Percentiles rank a stretch among this genome's conserved stretches.
Conservation (phyloP, 2,329 filamentous ascomycete species). For the Elsinoe necatrix region DNA sequence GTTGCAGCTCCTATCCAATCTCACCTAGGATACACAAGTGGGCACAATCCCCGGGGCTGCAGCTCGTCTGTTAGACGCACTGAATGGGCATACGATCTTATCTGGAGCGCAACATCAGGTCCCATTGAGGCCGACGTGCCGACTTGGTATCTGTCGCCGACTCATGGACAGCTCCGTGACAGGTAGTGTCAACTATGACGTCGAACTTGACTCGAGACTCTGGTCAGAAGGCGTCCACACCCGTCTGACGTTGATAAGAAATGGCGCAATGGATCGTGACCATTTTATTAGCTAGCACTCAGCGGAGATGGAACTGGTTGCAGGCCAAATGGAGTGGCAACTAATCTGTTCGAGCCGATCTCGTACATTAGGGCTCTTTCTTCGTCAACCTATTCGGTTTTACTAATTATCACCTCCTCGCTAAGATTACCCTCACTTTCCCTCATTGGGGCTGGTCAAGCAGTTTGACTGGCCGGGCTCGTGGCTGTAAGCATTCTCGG, state of each 20-base stretch:
- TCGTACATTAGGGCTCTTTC: neutral
- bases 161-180: neutral
- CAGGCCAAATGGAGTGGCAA: no score
- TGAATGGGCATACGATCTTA: no score
- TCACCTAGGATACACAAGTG: neutral
- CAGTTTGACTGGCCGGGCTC: no score
- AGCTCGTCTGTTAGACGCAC: no score
- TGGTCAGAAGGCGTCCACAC: neutral
- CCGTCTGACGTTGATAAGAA: neutral
- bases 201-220: neutral
- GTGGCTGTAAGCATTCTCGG: constrained; percentile 2
- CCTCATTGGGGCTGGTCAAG: neutral
- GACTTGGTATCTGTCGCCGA: neutral
- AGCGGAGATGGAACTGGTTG: no score
- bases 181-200: neutral
- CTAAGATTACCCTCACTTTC: neutral
- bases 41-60: no score
- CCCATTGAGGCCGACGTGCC: neutral
- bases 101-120: no score
- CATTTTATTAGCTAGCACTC: no score
- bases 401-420: neutral
- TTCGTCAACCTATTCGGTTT: neutral
- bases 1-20: neutral
- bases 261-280: neutral
- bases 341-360: neutral